Evolutionary conservation across 805 yeast species (phyloP).

Genomic region (Ogataea parapolymorpha): DNA sequence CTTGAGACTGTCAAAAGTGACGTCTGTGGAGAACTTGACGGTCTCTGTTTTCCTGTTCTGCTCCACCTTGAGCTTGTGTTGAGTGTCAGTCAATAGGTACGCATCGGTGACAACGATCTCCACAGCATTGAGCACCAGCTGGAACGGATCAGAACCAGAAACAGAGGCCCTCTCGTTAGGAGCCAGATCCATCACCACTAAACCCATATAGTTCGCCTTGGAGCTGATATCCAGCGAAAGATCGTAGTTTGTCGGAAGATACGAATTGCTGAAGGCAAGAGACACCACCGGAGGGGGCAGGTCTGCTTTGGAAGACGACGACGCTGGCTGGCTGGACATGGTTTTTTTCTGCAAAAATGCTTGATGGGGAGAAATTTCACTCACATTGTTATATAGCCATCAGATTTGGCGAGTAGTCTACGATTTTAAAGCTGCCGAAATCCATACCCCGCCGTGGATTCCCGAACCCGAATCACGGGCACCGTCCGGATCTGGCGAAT

Average conservation of each 20-base stretch:
- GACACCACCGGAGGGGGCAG: constrained; percentile 18
- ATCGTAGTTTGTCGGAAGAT: constrained; percentile 38
- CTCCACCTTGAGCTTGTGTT: constrained; percentile 17
- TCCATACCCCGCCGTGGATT: not conserved
- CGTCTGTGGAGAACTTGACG: constrained; percentile 30
- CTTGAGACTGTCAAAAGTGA: constrained; percentile 20
- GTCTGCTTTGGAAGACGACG: constrained; percentile 1
- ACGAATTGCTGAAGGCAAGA: constrained; percentile 34
- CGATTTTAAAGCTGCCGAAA: not conserved
- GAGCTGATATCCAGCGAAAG: constrained; percentile 33
- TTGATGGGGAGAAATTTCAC: not conserved
- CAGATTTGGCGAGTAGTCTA: not conserved
- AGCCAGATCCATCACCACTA: constrained; percentile 32
- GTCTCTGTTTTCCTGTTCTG: constrained; percentile 41
- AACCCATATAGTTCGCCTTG: constrained; percentile 47
- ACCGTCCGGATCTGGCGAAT: constrained; percentile 1
- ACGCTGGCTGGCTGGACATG: not conserved
- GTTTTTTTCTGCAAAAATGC: not conserved
- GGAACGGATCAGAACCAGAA: constrained; percentile 11
- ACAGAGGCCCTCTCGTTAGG: constrained; percentile 23
- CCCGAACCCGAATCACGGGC: no score
- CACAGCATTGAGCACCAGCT: constrained; percentile 38
- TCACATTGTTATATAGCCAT: not conserved
- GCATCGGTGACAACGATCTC: constrained; percentile 40
- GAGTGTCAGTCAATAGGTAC: constrained; percentile 18